These are phyloP conservation scores for Cupressus sempervirens DNA, from an alignment of 75 land plant species.

Conservation along the genomic window DNA sequence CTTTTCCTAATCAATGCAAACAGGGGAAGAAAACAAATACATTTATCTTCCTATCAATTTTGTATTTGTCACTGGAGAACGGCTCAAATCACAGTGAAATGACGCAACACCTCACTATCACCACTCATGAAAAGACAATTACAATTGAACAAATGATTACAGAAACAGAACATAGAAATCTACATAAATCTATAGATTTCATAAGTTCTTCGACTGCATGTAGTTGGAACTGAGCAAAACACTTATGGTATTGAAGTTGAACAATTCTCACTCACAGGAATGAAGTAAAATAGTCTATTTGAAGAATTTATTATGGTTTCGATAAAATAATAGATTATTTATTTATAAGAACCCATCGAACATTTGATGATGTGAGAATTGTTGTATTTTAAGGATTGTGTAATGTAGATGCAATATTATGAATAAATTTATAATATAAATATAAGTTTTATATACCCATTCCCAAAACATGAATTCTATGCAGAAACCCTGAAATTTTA, in stretches of 20 bases:
- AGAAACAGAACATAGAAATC: background rate
- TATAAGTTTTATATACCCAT: too few species aligned
- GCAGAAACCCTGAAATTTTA: background rate
- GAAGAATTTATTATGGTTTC: too few species aligned
- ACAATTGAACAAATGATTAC: background rate
- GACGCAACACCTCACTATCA: too few species aligned
- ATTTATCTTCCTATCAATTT: background rate
- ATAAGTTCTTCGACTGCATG: background rate
- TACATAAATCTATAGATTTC: background rate
- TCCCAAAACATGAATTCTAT: background rate
- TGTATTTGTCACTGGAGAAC: background rate
- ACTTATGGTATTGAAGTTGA: background rate
- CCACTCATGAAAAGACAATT: background rate
- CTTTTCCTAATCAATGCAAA: conserved; percentile 19
- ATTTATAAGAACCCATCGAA: too few species aligned
- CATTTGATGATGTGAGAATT: too few species aligned
- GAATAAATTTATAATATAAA: too few species aligned
- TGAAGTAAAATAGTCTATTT: background rate
- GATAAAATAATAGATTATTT: too few species aligned
- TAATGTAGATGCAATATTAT: too few species aligned
- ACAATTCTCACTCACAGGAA: background rate
- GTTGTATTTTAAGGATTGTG: too few species aligned
- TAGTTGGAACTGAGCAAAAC: background rate
- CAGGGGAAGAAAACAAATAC: background rate
- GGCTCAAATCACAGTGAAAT: background rate